Evolutionary conservation across 2,329 filamentous ascomycete species (phyloP).

Genomic region (Lachnellula cervina): DNA sequence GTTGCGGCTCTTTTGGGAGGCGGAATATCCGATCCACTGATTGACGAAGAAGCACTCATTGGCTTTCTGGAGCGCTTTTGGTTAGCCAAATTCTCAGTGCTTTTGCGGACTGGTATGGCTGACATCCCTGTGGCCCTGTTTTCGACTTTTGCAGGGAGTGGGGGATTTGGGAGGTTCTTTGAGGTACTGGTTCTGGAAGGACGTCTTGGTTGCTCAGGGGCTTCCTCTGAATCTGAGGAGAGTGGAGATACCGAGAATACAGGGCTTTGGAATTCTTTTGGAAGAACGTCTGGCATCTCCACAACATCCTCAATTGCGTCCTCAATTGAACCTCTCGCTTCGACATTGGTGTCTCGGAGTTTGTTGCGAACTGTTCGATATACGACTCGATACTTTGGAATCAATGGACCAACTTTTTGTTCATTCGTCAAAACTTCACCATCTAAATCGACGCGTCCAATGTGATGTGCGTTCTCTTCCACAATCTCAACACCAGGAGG

Average conservation of each 20-base stretch:
- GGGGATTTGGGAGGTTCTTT: background rate
- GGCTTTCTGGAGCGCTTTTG: constrained; percentile 30
- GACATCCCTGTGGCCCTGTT: constrained; percentile 4
- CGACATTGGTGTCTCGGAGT: constrained; percentile 39
- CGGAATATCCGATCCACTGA: constrained; percentile 18
- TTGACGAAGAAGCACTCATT: constrained; percentile 24
- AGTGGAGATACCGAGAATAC: constrained; percentile 7
- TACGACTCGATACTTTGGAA: constrained; percentile 48
- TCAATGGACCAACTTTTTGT: constrained; percentile 10
- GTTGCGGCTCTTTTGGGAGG: constrained; percentile 23
- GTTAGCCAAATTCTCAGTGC: constrained; percentile 23
- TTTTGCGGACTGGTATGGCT: constrained; percentile 6
- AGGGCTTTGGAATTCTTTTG: background rate
- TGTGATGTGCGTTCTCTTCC: constrained; percentile 39
- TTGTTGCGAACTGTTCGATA: constrained; percentile 54
- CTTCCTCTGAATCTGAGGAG: constrained; percentile 3
- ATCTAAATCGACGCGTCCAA: constrained; percentile 12
- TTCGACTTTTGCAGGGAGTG: constrained; percentile 1
- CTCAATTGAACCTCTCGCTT: constrained; percentile 25
- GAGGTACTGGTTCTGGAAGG: background rate
- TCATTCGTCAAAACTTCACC: constrained; percentile 16
- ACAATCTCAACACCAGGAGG: constrained; percentile 56
- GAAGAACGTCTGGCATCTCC: constrained; percentile 7
- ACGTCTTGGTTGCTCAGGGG: background rate
- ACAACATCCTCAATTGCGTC: constrained; percentile 15